phyloP scores from a whole-genome alignment of 2,329 filamentous ascomycete genomes.

The Colletotrichum horii region DNA sequence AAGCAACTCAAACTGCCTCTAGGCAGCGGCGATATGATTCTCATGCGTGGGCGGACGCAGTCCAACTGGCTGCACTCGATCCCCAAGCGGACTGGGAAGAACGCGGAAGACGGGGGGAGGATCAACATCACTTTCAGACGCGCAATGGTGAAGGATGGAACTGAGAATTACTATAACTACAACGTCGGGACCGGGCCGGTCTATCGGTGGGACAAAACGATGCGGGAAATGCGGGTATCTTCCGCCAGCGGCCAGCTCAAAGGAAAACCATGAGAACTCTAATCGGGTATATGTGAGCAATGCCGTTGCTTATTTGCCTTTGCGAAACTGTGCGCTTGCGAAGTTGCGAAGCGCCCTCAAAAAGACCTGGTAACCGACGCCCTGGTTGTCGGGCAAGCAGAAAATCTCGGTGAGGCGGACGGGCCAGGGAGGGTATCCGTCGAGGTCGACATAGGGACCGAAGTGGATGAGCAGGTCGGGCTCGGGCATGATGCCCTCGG shows the following conservation, averaged over 20 bases:
- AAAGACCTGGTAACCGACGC: constrained; percentile 94
- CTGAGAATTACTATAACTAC: constrained; percentile 85
- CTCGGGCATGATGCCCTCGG: constrained; percentile 79
- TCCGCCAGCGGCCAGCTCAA: constrained; percentile 26
- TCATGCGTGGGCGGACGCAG: constrained; percentile 81
- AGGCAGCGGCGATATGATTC: constrained; percentile 75
- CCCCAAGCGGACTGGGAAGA: constrained; percentile 73
- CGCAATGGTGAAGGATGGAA: constrained; percentile 74
- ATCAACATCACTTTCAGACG: constrained; percentile 82
- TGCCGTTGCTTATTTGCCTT: constrained; percentile 63
- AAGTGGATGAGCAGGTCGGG: constrained; percentile 92
- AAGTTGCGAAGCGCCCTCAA: constrained; percentile 83
- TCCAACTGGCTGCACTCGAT: constrained; percentile 79
- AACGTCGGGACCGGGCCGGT: constrained; percentile 75
- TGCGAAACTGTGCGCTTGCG: constrained; percentile 86
- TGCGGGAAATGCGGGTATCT: constrained; percentile 52
- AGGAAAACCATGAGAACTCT: neutral
- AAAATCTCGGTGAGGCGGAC: constrained; percentile 94
- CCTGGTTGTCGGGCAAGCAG: constrained; percentile 75
- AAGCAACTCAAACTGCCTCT: constrained; percentile 59
- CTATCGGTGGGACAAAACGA: constrained; percentile 69
- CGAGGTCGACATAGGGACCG: constrained; percentile 79
- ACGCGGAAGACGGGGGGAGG: constrained; percentile 64
- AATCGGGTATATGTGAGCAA: constrained; percentile 10
- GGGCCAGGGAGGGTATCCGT: constrained; percentile 97